phyloP scores from a whole-genome alignment of 352 stramenopile genomes.

The Phytophthora brassicae region DNA sequence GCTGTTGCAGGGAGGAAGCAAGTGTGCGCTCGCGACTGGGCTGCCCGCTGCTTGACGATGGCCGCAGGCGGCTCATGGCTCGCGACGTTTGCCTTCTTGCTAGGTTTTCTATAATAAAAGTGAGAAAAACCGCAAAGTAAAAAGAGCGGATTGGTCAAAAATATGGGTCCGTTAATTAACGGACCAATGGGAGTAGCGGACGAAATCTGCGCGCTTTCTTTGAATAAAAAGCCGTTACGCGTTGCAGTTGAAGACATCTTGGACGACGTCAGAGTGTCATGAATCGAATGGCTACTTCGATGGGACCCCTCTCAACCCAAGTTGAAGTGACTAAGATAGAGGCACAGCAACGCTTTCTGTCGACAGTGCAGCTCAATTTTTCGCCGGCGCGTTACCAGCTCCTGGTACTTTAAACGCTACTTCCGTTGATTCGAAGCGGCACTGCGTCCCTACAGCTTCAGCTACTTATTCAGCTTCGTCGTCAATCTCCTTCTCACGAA shows the following conservation, averaged over 20 bases:
- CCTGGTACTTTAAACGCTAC: background rate
- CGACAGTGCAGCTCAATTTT: conserved; percentile 8
- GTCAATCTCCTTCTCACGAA: conserved; percentile 45
- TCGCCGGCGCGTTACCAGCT: background rate
- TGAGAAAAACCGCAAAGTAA: background rate
- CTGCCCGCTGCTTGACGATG: conserved; percentile 10
- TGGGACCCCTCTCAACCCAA: background rate
- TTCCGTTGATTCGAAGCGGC: background rate
- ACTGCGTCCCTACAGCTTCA: background rate
- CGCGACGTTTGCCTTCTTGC: conserved; percentile 14
- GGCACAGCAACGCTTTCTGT: background rate
- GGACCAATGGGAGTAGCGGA: conserved; percentile 10
- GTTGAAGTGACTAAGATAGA: conserved; percentile 15
- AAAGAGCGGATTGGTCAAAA: background rate
- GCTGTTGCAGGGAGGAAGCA: conserved; percentile 8
- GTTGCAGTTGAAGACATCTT: conserved; percentile 16
- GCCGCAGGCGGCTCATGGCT: conserved; percentile 9
- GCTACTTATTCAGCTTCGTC: conserved; percentile 35
- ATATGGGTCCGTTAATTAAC: background rate
- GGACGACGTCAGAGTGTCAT: background rate
- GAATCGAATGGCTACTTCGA: background rate
- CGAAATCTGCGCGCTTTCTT: background rate
- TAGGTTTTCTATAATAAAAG: conserved; percentile 13
- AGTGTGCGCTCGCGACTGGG: conserved; percentile 8
- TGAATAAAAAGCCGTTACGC: conserved; percentile 10